Base-by-base conservation (phyloP, 495 filamentous ascomycete genomes). In the Parachaetomium inaequale region DNA sequence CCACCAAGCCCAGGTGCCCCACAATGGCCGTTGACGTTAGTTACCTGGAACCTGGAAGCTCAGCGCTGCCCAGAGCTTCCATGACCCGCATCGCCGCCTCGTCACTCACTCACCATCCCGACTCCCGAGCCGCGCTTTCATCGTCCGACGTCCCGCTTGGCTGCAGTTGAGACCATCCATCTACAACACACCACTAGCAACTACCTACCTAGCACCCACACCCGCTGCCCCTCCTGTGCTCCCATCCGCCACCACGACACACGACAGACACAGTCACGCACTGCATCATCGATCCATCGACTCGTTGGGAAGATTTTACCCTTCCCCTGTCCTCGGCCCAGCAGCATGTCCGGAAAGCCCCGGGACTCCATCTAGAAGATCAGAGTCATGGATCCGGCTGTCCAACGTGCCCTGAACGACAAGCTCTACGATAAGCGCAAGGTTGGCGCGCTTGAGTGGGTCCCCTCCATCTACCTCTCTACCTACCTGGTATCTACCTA, bases 381-480 rank as follows among this genome's bases (percentile, higher is more conserved):
- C 65, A 49, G 59, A 70, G 68, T 59, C 65, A 98, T 98, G 94
- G 94, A 98, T 79, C 78, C 84, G 66, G 87, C 85, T 73, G 86
- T 96, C 70, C 91, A 96, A 76, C 89, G 93, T 65, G 81, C 91
- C 66, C 85, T 99, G 73, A 96, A 92, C 71, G 95, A 99, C 76
- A 98, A 96, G 84, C 87, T 97, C 64, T 99, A 99, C 71, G 95
- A 99, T 63, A 94, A 92, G 78, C 85, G 95, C 70, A 98, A 98
- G 75, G 87, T 91, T 67, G 95, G 95, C 46, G 95, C 95, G 65
- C 84, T 99, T 36, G 95, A 99, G 95, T 98, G 87, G 69, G 92
- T 79, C 55, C 3, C 0, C 29, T 43, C 4, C 21, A 55, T 34
- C 21, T 17, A 55, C 17, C 19, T 17, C 4, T 47, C 38, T 38